Conservation (phyloP, 805 yeast genomes). For the Starmerella vitae region DNA sequence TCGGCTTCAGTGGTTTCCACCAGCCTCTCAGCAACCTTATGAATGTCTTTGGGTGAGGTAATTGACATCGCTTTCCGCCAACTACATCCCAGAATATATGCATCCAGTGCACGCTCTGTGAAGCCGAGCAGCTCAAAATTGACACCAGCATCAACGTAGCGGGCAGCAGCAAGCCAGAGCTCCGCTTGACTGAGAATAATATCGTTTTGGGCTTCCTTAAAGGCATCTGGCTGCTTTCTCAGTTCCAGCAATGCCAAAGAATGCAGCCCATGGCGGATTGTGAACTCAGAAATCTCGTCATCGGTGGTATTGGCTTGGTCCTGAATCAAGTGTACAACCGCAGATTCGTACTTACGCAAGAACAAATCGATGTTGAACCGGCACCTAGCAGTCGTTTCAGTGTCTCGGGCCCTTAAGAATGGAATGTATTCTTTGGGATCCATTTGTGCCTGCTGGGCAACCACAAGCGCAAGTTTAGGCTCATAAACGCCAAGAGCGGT, state of each 20-base stretch:
- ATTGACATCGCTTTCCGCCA: constrained; percentile 79
- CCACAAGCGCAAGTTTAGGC: constrained; percentile 59
- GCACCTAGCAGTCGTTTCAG: constrained; percentile 50
- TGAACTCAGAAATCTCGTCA: constrained; percentile 51
- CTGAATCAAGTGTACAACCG: constrained; percentile 45
- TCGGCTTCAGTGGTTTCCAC: constrained; percentile 44
- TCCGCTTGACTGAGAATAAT: constrained; percentile 53
- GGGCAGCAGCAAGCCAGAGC: constrained; percentile 40
- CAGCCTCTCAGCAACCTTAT: constrained; percentile 44
- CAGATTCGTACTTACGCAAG: constrained; percentile 53
- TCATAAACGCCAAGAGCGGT: constrained; percentile 73
- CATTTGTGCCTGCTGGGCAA: constrained; percentile 94
- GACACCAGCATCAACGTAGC: constrained; percentile 63
- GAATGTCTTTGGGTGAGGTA: constrained; percentile 25
- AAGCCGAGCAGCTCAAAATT: constrained; percentile 57
- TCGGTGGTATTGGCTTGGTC: constrained; percentile 25
- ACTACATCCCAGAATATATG: constrained; percentile 52
- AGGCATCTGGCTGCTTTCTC: neutral
- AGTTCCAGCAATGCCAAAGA: constrained; percentile 41
- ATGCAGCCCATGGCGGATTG: constrained; percentile 56
- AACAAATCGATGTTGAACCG: constrained; percentile 68
- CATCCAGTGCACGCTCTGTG: constrained; percentile 48
- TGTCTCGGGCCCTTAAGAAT: constrained; percentile 66
- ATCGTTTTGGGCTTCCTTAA: constrained; percentile 1
- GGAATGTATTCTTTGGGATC: constrained; percentile 97